A percentile compares a stretch with the other conserved stretches of the same genome.
phyloP scores from a whole-genome alignment of 2,329 filamentous ascomycete species.

The Daldinia eschscholtzii region DNA sequence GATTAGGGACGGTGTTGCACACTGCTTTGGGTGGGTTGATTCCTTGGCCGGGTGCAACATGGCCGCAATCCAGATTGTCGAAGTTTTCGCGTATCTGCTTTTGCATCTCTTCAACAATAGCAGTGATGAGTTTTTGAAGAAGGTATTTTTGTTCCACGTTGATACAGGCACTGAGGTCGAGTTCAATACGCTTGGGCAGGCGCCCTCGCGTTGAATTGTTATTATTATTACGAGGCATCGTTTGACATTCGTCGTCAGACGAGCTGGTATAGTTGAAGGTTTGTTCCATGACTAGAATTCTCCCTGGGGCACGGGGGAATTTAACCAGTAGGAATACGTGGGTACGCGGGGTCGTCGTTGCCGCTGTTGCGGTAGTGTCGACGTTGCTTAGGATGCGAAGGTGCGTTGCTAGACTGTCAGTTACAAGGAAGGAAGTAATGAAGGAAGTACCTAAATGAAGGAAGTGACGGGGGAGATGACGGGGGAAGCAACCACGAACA shows the following conservation, averaged over 20 bases:
- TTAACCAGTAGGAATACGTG: background rate
- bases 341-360: background rate
- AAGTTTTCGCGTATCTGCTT: conserved; percentile 66
- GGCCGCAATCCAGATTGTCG: conserved; percentile 57
- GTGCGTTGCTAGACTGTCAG: background rate
- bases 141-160: conserved; percentile 64
- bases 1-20: conserved; percentile 54
- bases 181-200: conserved; percentile 57
- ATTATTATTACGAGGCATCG: conserved; percentile 30
- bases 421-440: background rate
- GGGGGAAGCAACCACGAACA: conserved; percentile 9
- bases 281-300: conserved; percentile 29
- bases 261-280: conserved; percentile 34
- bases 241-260: conserved; percentile 47
- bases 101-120: conserved; percentile 68
- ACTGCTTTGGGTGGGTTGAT: conserved; percentile 48
- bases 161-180: conserved; percentile 65
- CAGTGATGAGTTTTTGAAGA: conserved; percentile 63
- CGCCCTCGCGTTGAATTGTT: conserved; percentile 20
- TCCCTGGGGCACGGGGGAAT: conserved; percentile 7
- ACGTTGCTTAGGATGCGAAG: conserved; percentile 12
- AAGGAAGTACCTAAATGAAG: background rate
- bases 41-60: conserved; percentile 49
- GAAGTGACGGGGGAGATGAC: background rate
- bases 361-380: conserved; percentile 4